phyloP scores from a whole-genome alignment of 805 yeast species.

The Starmerella apis region DNA sequence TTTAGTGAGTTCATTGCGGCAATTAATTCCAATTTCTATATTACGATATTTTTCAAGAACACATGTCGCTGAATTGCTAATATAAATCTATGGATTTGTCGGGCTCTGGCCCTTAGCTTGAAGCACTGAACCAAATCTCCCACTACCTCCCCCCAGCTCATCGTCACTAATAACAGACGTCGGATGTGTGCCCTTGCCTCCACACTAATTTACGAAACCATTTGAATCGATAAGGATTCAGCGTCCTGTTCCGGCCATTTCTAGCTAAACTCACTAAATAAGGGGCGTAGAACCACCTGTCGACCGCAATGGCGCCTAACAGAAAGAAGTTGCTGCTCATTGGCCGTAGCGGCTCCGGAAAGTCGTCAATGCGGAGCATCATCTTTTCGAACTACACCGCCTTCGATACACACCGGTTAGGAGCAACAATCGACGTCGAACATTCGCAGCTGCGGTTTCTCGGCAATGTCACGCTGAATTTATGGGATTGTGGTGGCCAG shows the following conservation, averaged over 20 bases:
- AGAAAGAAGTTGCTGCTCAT: conserved; percentile 55
- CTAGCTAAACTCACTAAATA: too few species aligned
- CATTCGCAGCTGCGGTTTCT: conserved; percentile 86
- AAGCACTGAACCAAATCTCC: too few species aligned
- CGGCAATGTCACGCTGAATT: conserved; percentile 87
- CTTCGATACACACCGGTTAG: conserved; percentile 85
- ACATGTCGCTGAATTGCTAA: too few species aligned
- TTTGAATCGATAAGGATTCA: too few species aligned
- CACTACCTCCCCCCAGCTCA: too few species aligned
- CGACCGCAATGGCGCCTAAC: conserved; percentile 22
- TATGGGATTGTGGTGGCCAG: conserved; percentile 96
- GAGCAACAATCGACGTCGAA: conserved; percentile 98
- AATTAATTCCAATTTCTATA: too few species aligned
- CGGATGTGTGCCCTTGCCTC: neutral
- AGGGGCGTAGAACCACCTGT: neutral
- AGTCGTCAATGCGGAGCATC: conserved; percentile 93
- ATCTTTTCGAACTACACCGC: conserved; percentile 93
- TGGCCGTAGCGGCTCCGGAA: conserved; percentile 96
- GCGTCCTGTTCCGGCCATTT: too few species aligned
- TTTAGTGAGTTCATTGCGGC: too few species aligned
- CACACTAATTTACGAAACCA: neutral
- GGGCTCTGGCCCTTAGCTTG: too few species aligned
- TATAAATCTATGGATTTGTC: too few species aligned
- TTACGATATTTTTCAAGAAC: too few species aligned
- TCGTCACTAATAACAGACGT: too few species aligned